Conservation (phyloP, 345 rosid genomes). For the Eucalyptus camaldulensis region DNA sequence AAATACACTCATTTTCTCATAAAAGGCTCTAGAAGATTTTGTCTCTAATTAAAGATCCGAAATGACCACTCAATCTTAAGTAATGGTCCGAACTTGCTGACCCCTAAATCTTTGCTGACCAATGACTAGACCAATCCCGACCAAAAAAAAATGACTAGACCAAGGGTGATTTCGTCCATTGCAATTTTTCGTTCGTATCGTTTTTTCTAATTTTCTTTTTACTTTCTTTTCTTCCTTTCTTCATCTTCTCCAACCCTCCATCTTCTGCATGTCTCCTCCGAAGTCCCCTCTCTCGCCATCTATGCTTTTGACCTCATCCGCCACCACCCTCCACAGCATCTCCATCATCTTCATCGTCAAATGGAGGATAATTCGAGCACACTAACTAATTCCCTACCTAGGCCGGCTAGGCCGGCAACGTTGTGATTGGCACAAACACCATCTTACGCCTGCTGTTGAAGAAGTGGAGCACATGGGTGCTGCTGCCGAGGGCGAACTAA, state of each 20-base stretch:
- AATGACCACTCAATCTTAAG: neutral
- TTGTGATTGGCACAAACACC: neutral
- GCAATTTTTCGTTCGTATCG: neutral
- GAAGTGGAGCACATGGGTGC: constrained; percentile 21
- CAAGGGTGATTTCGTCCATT: neutral
- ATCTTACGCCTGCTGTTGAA: constrained; percentile 21
- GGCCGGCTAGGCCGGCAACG: constrained; percentile 28
- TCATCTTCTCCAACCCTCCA: neutral
- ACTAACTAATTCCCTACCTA: constrained; percentile 12
- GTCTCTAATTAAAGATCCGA: neutral
- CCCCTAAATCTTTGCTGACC: neutral
- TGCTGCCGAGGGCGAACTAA: constrained; percentile 34
- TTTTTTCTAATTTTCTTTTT: neutral
- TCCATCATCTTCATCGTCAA: constrained; percentile 4
- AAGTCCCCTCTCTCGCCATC: neutral
- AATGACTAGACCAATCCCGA: neutral
- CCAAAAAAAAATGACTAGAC: neutral
- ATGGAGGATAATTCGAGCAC: neutral
- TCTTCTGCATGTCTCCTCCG: neutral
- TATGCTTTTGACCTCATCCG: neutral
- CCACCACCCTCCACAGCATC: constrained; percentile 7
- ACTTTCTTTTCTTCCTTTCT: neutral
- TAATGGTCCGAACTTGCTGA: neutral
- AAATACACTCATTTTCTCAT: neutral
- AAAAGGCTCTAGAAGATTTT: neutral